A percentile compares a stretch with the other conserved stretches of the same genome.
Evolutionary conservation across 2,329 filamentous ascomycete genomes (phyloP).

Genomic region (Fusarium armeniacum): DNA sequence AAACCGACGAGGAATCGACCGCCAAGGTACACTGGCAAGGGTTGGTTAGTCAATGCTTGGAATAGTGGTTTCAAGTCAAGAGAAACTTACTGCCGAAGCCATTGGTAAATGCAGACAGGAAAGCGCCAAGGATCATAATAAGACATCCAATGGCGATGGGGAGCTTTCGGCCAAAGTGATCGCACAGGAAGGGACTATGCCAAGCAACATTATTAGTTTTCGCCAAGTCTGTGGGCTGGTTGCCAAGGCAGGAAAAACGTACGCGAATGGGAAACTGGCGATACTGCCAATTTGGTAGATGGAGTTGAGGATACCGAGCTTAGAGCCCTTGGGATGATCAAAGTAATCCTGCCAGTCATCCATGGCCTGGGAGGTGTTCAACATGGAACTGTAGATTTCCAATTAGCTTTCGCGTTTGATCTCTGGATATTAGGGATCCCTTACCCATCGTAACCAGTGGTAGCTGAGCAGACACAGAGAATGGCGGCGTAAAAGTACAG

Average conservation of each 20-base stretch:
- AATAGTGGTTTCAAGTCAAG: neutral
- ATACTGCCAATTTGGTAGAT: conserved; percentile 64
- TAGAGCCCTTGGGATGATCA: conserved; percentile 50
- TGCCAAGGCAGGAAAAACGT: neutral
- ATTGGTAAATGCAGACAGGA: conserved; percentile 59
- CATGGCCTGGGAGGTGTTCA: conserved; percentile 72
- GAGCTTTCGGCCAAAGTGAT: conserved; percentile 59
- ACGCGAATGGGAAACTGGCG: conserved; percentile 33
- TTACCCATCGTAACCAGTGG: conserved; percentile 71
- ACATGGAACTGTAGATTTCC: conserved; percentile 53
- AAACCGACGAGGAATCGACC: conserved; percentile 67
- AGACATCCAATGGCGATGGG: conserved; percentile 60
- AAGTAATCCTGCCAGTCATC: conserved; percentile 67
- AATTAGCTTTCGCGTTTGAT: neutral
- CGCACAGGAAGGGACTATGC: conserved; percentile 55
- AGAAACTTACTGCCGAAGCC: conserved; percentile 57
- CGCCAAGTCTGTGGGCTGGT: neutral
- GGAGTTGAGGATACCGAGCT: conserved; percentile 64
- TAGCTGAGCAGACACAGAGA: conserved; percentile 70
- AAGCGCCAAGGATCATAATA: conserved; percentile 62
- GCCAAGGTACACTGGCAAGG: conserved; percentile 54
- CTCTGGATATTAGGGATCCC: neutral
- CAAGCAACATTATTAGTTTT: neutral
- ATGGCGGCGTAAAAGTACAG: conserved; percentile 64
- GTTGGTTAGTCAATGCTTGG: neutral